These are phyloP conservation scores for Lachnellula subtilissima DNA, from an alignment of 2,329 filamentous ascomycete species.

Conservation along the genomic window DNA sequence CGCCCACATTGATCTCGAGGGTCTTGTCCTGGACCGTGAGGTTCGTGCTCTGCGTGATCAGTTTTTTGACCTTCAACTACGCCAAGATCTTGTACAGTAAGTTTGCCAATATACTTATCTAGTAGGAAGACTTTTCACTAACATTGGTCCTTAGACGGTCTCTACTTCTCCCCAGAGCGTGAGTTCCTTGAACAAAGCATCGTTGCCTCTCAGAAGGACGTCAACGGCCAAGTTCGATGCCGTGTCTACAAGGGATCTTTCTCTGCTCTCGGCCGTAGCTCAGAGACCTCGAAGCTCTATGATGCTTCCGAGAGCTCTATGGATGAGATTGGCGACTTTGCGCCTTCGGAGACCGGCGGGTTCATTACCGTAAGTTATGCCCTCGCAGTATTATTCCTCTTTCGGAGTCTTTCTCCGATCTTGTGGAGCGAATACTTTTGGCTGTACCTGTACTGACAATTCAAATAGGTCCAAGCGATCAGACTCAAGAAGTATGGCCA, in stretches of 20 bases:
- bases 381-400: too few relatives aligned
- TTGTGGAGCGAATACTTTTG: constrained; percentile 12
- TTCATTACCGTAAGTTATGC: constrained; percentile 50
- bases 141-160: constrained; percentile 38
- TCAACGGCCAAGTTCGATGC: constrained; percentile 58
- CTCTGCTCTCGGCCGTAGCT: constrained; percentile 53
- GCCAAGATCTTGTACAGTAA: constrained; percentile 49
- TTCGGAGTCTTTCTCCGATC: constrained; percentile 31
- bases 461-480: constrained; percentile 47
- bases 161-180: constrained; percentile 64
- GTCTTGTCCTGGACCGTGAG: constrained; percentile 63
- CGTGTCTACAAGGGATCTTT: constrained; percentile 64
- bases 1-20: constrained; percentile 53
- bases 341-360: constrained; percentile 58
- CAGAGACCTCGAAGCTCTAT: constrained; percentile 66
- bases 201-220: constrained; percentile 52
- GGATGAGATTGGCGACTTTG: constrained; percentile 67
- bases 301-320: constrained; percentile 60
- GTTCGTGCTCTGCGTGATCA: constrained; percentile 66
- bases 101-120: not conserved
- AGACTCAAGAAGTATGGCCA: constrained; percentile 63
- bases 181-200: constrained; percentile 66
- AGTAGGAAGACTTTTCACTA: not conserved
- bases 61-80: constrained; percentile 61
- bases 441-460: not conserved